Percentiles rank a stretch among this genome's conserved stretches.
phyloP scores from a whole-genome alignment of 257 asterid genomes.

The Oldenlandia corymbosa region DNA sequence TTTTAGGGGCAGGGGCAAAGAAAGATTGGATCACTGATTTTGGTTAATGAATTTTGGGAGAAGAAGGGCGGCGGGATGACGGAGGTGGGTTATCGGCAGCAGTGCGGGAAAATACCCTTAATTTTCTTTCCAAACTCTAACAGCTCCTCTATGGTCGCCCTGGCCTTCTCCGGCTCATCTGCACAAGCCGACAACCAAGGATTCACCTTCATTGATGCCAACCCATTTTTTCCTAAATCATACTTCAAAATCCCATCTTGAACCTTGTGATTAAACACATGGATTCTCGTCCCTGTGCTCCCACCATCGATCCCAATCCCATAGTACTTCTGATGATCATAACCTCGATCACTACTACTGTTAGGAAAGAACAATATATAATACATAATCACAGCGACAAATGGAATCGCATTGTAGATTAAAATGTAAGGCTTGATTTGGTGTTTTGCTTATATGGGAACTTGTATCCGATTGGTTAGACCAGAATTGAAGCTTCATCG shows the following conservation, averaged over 20 bases:
- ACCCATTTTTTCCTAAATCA: slow-evolving; percentile 64
- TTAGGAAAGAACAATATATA: slow-evolving; percentile 46
- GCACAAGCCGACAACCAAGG: slow-evolving; percentile 75
- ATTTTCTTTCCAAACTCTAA: slow-evolving; percentile 73
- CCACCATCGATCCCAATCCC: slow-evolving; percentile 94
- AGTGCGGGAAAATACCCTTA: no score
- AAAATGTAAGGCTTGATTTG: slow-evolving; percentile 35
- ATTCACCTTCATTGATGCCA: slow-evolving; percentile 76
- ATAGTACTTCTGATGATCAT: slow-evolving; percentile 31
- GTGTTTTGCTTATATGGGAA: slow-evolving; percentile 32
- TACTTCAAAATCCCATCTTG: slow-evolving; percentile 47
- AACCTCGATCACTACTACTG: slow-evolving; percentile 11
- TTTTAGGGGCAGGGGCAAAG: no score
- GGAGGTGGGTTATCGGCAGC: no score
- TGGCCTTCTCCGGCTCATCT: slow-evolving; percentile 59
- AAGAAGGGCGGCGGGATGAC: no score
- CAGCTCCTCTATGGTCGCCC: slow-evolving; percentile 47
- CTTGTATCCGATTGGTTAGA: slow-evolving; percentile 43
- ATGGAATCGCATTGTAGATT: slow-evolving; percentile 35
- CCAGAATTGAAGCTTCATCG: slow-evolving; percentile 57
- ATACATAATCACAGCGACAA: slow-evolving; percentile 32
- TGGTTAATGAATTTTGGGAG: no score
- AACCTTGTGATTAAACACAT: slow-evolving; percentile 66
- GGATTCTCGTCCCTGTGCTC: slow-evolving; percentile 94
- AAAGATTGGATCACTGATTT: no score